Evolutionary conservation across 805 yeast species (phyloP), one percentile per base, ranked within the genome.

Genomic region (Lipomyces kockii): DNA sequence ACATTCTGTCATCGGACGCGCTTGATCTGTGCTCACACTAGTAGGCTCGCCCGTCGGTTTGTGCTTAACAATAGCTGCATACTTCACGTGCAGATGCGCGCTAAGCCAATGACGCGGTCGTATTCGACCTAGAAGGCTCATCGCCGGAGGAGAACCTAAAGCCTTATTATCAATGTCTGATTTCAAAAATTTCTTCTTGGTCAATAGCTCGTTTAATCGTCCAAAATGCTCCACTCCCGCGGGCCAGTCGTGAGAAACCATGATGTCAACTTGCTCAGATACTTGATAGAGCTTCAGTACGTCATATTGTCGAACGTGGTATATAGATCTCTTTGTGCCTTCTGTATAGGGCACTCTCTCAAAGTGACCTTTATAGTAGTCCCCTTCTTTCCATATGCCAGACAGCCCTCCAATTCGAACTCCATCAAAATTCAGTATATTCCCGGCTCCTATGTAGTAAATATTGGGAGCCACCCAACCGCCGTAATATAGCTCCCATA

Each of bases 201-300:
- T 74, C 29, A 94, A 73, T 11, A 95, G 79, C 29, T 72, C 65
- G 0, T 76, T 70, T n/a, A 81, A 20, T 73, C 90, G 77, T 0
- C 98, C 98, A 76, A 84, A 79, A 4, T 85, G 78, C 55, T 84
- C 89, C 9, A 93, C 87, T 2, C 90, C 91, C 53, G 83, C 87
- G 0, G 99, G 99, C 99, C 99, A 95, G 80, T 95, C 99, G 78
- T 95, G 99, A 39, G 91, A 85, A 62, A 94, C 68, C 76, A 89
- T 82, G 0, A 92, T 76, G 72, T 91, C 90, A 5, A 86, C 58
- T 12, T 67, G 73, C 72, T 66, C 74, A 60, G 66, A 84, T 72
- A 73, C 84, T 71, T 71, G 81, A 27, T 69, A 78, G 72, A 91
- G 78, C 69, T 89, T 89, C 49, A 86, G 70, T 64, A 84, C 85